Evolutionary conservation across 2,329 filamentous ascomycete genomes (phyloP), one percentile per base, ranked within the genome.

Genomic region (Aureobasidium leucospermi): DNA sequence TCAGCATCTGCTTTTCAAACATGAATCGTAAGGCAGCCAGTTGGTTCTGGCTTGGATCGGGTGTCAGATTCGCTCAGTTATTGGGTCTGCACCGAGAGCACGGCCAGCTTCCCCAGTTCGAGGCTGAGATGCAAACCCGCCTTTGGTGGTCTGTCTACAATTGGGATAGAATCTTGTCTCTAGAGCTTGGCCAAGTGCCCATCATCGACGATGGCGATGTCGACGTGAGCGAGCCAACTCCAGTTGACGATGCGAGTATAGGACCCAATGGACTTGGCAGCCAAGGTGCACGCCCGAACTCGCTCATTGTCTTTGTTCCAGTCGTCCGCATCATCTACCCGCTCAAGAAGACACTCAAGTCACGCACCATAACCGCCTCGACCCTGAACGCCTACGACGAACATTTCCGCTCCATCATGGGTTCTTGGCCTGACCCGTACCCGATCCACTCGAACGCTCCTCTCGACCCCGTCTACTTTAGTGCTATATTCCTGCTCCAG

Each of bases 101-200:
- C 1, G 87, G 86, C 0, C 81, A 85, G 0, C 90, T 87, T 80
- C 81, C 88, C 2, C 79, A 85, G 1, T 78, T 96, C 13, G 91
- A 96, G 67, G 83, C 83, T 10, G 93, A 97, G 73, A 91, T 93
- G 84, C 85, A 92, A 58, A 85, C 89, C 62, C 82, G 92, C 59
- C 84, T 94, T 2, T 99, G 93, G 93, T 99, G 94, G 91, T 85
- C 89, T 13, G 84, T 96, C 60, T 97, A 97, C 73, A 84, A 90
- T 46, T 85, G 92, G 76, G 94, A 99, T 74, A 85, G 85, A 63
- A 81, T 89, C 29, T 76, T 95, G 52, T 86, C 90, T 0, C 78
- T 96, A 11, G 92, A 96, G 69, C 79, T 91, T 36, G 89, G 90
- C 8, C 85, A 88, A 53, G 90, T 93, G 0, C 83, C 89, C 59